Evolutionary conservation across 768 basidiomycete species (phyloP), one percentile per base, ranked within the genome.

Genomic region (Dioszegia hungarica): DNA sequence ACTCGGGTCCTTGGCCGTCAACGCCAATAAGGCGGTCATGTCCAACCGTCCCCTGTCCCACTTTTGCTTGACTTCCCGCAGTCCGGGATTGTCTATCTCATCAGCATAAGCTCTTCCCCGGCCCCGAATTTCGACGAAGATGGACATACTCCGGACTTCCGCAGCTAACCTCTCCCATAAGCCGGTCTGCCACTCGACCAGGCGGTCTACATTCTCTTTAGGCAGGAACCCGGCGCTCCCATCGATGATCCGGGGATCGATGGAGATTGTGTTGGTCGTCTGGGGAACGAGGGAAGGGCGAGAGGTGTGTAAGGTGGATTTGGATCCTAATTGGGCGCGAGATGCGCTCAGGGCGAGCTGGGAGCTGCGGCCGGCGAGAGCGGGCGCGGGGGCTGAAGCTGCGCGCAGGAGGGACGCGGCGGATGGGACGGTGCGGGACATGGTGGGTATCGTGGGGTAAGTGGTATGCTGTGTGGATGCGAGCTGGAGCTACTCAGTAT

Each of bases 1-100:
- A 22, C 82, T 78, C 39, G 82, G 82, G 28, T 83, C 77, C 15
- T 78, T 66, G 0, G 90, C 83, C 10, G 87, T 83, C 33, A 81
- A 80, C 29, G 89, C 80, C 24, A 94, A 34, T 14, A 74, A 56
- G 34, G 61, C 50, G 33, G 62, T 62, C 57, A 74, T 70, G 51
- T 74, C 70, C 1, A 74, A 44, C 22, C 63, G 63, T 24, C 54
- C 44, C 45, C 24, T 53, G 39, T 73, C 68, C 71, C 71, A 72
- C 59, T 67, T 69, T 43, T 61, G 57, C 57, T 67, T 69, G 19
- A 63, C 59, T n/a, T 58, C 48, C 19, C 50, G 29, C 5, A 74
- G 49, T 11, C 49, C 58, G 14, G 70, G 70, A 60, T 74, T 71
- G 37, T 67, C 70, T 74, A 29, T 5, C 27, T 17, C 10, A 44